phyloP scores from a whole-genome alignment of 257 asterid genomes.

The Ophiorrhiza pumila region DNA sequence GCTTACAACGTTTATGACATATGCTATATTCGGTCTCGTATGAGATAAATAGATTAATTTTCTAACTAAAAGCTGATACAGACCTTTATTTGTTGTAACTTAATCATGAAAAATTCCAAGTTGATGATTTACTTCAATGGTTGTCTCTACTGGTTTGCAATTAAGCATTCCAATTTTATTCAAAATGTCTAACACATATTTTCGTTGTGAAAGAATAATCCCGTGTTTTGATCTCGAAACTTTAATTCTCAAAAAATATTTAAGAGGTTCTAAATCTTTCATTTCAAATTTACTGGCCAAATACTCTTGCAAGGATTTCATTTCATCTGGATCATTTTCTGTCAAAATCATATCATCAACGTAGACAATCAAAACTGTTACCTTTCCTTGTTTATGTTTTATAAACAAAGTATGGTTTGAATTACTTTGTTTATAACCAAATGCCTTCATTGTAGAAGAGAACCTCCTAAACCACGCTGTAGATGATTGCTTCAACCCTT shows the following conservation, averaged over 20 bases:
- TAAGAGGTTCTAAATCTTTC: background rate
- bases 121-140: background rate
- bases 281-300: background rate
- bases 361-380: background rate
- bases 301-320: background rate
- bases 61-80: background rate
- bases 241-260: background rate
- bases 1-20: background rate
- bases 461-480: background rate
- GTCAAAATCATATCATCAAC: background rate
- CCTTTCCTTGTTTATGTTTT: background rate
- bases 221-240: background rate
- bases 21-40: background rate
- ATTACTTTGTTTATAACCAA: background rate
- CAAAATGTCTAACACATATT: background rate
- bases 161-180: background rate
- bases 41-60: background rate
- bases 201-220: background rate
- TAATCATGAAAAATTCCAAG: background rate
- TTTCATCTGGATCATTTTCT: background rate
- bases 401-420: background rate
- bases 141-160: background rate
- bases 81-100: background rate
- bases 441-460: background rate
- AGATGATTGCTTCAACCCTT: background rate